Evolutionary conservation across 2,329 filamentous ascomycete genomes (phyloP).

Genomic region (Allantophomopsis lycopodina): DNA sequence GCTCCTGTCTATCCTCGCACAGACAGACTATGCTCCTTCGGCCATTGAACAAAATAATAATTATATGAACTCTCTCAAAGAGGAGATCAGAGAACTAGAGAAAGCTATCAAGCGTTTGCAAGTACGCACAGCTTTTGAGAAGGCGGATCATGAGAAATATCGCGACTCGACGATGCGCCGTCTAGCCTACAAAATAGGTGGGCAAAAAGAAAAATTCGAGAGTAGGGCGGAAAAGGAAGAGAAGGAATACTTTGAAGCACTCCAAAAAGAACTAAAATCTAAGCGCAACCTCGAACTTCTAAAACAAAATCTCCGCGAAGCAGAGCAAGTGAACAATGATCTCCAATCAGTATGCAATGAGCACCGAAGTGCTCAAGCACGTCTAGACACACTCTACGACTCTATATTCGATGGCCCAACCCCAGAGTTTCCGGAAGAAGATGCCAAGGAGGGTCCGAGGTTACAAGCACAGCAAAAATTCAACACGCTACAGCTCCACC

Average conservation of each 20-base stretch:
- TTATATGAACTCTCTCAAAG: constrained; percentile 30
- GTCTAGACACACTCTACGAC: constrained; percentile 37
- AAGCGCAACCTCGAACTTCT: constrained; percentile 27
- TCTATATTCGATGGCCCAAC: constrained; percentile 38
- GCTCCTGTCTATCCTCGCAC: constrained; percentile 29
- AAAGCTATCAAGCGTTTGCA: constrained; percentile 25
- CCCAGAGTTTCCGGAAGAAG: constrained; percentile 37
- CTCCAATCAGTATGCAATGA: constrained; percentile 22
- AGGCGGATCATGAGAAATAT: constrained; percentile 36
- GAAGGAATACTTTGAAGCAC: constrained; percentile 36
- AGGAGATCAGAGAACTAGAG: constrained; percentile 22
- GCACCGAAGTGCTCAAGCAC: constrained; percentile 25
- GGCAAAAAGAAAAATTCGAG: constrained; percentile 32
- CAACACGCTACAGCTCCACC: constrained; percentile 19
- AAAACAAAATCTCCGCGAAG: constrained; percentile 23
- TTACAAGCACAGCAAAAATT: constrained; percentile 22
- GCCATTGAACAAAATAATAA: constrained; percentile 29
- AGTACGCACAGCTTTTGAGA: constrained; percentile 27
- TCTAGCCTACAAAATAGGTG: constrained; percentile 34
- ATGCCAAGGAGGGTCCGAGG: constrained; percentile 26
- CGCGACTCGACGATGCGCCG: constrained; percentile 36
- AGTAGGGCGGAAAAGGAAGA: constrained; percentile 38
- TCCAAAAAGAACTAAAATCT: constrained; percentile 31
- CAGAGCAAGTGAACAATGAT: constrained; percentile 19
- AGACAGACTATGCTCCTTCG: constrained; percentile 33